Base-by-base conservation (phyloP, 169 alveolate species). In the Sarcocystis neurona region DNA sequence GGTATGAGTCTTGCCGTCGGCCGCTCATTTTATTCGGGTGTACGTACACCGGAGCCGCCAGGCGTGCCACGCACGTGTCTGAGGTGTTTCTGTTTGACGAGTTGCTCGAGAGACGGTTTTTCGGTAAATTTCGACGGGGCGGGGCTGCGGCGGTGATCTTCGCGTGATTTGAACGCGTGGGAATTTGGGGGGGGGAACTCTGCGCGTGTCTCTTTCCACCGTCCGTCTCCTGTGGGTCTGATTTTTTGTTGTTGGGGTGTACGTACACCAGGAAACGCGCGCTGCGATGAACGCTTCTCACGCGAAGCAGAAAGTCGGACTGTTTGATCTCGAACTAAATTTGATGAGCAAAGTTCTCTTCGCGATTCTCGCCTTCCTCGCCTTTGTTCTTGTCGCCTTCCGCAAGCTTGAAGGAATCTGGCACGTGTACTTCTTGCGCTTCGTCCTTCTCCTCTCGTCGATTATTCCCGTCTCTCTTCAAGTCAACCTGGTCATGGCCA, bases 391-490 rank as follows among this genome's bases (percentile, higher is more conserved):
- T 39, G 77, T 46, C 34, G 66, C 68, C 30, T n/a, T 50, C 30
- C 39, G 66, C 41, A 50, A 70, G 30, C 46, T 77, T 37, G 66
- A 70, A 6, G 74, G 80, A 32, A 58, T 77, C 48, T 70, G 87
- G 79, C 68, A 50, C 1, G 30, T 72, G n/a, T 77, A 74, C 78
- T 56, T 53, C 75, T 58, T 50, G 6, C 68, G 99, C 92, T 98
- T 96, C 91, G 92, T 98, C 79, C 94, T 99, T 23, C 92, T 99
- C 50, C 95, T 99, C 34, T 97, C 99, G 2, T 94, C 98, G 34
- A 98, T 99, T 47, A 98, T 99, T 44, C 99, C 99, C 0, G 97
- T 99, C 10, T 96, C 99, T 0, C 91, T 98, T 43, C 96, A 99
- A 90, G 99, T 99, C 10, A 99, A 98, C 95, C 93, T 99, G 87